Base-by-base conservation (phyloP, 345 rosid genomes). In the Noccaea bulbosa region DNA sequence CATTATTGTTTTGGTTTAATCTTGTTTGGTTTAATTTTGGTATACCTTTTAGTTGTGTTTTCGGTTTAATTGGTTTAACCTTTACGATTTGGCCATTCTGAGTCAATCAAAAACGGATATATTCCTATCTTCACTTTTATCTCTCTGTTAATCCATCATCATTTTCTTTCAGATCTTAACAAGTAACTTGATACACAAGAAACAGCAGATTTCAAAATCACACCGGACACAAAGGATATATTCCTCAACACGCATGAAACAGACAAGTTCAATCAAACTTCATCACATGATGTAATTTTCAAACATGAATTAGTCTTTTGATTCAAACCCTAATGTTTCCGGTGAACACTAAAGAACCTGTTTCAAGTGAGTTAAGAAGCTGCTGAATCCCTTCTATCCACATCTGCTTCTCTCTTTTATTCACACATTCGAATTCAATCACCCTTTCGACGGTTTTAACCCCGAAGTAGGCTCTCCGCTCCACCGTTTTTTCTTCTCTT, bases 351-450 rank as follows among this genome's bases (percentile, higher is more conserved):
- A 57, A 15, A 17, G 72, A 40, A 49, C 72, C 72, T 4, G 59
- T 62, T 54, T 75, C 74, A 38, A 75, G 59, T 16, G 79, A 86
- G 66, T 82, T 83, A 63, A 91, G 77, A 78, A 88, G 79, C 40
- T 85, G 84, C 32, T 85, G 89, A 68, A 88, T 86, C 69, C 96
- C 98, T 39, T 88, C 88, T 39, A 73, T 78, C 97, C 97, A 93
- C 80, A 80, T 85, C 73, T 81, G 87, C 74, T 88, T 88, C 72
- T 90, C 89, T 39, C 74, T 80, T 65, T 84, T 80, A 73, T 63
- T 81, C 70, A 55, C 72, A 81, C 98, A 90, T 69, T 93, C 97
- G 58, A 90, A 90, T 81, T 90, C 97, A 62, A 93, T 81, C 62
- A 87, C 70, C 43, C 98, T 90, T 4, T 88, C 92, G 0, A 78